phyloP scores from a whole-genome alignment of 163 green algal species.

The Prototheca stagnorum region DNA sequence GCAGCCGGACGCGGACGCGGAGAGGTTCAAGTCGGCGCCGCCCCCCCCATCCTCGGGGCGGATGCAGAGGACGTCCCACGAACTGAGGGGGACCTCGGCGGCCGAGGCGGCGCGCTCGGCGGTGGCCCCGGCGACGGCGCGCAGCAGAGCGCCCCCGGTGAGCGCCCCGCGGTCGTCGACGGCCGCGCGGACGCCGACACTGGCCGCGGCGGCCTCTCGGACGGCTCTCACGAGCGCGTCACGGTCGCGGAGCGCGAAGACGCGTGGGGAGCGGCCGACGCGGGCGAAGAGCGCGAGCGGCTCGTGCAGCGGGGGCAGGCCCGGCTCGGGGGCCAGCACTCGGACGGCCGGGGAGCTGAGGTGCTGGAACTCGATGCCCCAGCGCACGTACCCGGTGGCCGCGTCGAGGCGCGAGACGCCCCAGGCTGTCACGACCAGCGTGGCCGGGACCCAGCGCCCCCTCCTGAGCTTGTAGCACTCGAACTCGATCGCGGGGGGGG shows the following conservation, averaged over 20 bases:
- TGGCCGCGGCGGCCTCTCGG: constrained; percentile 25
- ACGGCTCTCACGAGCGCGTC: constrained; percentile 26
- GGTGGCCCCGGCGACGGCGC: constrained; percentile 28
- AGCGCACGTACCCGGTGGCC: constrained; percentile 12
- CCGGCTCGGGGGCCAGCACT: constrained; percentile 9
- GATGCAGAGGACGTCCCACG: constrained; percentile 45
- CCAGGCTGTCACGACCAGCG: constrained; percentile 31
- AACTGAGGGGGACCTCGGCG: constrained; percentile 35
- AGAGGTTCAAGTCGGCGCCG: too few species aligned
- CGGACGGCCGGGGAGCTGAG: constrained; percentile 20
- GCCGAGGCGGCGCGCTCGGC: constrained; percentile 30
- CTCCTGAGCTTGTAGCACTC: constrained; percentile 21
- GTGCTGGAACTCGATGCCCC: constrained; percentile 33
- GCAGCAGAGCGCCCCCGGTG: constrained; percentile 21
- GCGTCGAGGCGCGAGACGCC: constrained; percentile 37
- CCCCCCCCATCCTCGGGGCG: constrained; percentile 1
- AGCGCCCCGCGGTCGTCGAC: constrained; percentile 13
- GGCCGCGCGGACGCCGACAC: constrained; percentile 35
- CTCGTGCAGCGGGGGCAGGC: constrained; percentile 1
- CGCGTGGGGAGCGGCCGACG: constrained; percentile 24
- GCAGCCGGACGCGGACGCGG: too few species aligned
- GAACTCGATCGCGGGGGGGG: constrained; percentile 28
- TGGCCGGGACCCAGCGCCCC: constrained; percentile 27
- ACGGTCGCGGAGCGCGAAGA: constrained; percentile 27
- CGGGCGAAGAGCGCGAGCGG: constrained; percentile 38